Percentiles rank a stretch among this genome's conserved stretches.
phyloP scores from a whole-genome alignment of 768 basidiomycete genomes.

The Mycena amicta region DNA sequence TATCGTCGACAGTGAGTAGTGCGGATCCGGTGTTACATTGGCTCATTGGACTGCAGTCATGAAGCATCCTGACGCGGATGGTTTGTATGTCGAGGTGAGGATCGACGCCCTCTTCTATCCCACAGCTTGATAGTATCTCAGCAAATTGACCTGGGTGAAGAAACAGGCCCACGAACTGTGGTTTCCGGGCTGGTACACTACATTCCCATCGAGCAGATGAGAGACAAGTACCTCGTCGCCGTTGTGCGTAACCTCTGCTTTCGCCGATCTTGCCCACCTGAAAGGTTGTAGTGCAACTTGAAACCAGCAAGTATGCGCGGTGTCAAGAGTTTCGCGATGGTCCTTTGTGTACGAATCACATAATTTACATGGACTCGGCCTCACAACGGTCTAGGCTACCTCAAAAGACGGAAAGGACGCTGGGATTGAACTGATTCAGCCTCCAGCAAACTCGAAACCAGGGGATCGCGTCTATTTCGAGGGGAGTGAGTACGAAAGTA shows the following conservation, averaged over 20 bases:
- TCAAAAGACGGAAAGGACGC: conserved; percentile 88
- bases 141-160: conserved; percentile 97
- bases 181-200: conserved; percentile 97
- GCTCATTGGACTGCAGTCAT: conserved; percentile 59
- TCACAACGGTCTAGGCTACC: conserved; percentile 60
- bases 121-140: conserved; percentile 32
- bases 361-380: neutral
- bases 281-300: conserved; percentile 72
- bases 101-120: neutral
- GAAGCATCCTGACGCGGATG: conserved; percentile 96
- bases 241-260: conserved; percentile 57
- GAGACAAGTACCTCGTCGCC: conserved; percentile 77
- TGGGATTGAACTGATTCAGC: conserved; percentile 90
- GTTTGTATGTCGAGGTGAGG: conserved; percentile 90
- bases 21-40: neutral
- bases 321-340: conserved; percentile 98
- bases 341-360: conserved; percentile 71
- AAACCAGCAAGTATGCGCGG: conserved; percentile 98
- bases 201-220: conserved; percentile 94
- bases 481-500: conserved; percentile 83
- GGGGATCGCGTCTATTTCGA: conserved; percentile 97
- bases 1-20: conserved; percentile 79
- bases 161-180: conserved; percentile 91
- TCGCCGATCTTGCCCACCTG: neutral
- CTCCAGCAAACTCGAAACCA: conserved; percentile 82